Conservation (phyloP, 2,329 filamentous ascomycete genomes). For the Nemania serpens region DNA sequence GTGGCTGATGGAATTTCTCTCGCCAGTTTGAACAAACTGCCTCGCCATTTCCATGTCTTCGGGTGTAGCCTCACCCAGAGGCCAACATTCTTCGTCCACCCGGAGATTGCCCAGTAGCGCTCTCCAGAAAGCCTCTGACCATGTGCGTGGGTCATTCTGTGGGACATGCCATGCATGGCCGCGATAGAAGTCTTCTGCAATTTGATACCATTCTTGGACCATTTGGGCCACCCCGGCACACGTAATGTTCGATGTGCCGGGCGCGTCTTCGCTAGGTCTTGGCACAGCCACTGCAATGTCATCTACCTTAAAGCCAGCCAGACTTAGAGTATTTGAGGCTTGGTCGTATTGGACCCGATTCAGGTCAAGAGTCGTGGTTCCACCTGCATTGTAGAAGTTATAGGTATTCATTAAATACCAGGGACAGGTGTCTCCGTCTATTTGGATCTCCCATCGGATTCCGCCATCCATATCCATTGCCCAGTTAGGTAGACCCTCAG, state of each 20-base stretch:
- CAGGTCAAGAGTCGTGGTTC: not conserved
- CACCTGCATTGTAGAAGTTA: not conserved
- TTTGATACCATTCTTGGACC: not conserved
- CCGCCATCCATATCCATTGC: not conserved
- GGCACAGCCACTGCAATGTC: not conserved
- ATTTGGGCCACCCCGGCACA: not conserved
- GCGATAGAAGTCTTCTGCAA: slow-evolving; percentile 4
- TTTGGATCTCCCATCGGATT: not conserved
- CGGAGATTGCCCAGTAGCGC: not conserved
- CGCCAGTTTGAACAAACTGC: not conserved
- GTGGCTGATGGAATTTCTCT: not conserved
- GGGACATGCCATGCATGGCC: not conserved
- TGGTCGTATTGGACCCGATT: not conserved
- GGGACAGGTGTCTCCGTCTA: not conserved
- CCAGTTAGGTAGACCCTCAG: not conserved
- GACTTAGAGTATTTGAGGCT: not conserved
- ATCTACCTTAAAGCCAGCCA: not conserved
- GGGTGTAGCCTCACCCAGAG: not conserved
- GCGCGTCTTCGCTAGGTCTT: not conserved
- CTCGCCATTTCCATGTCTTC: not conserved
- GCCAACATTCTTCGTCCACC: not conserved
- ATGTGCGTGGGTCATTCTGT: not conserved
- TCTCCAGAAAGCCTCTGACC: not conserved
- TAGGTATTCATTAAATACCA: not conserved
- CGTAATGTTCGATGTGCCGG: not conserved